phyloP scores from a whole-genome alignment of 2,329 filamentous ascomycete genomes.

The Ampelomyces quisqualis region DNA sequence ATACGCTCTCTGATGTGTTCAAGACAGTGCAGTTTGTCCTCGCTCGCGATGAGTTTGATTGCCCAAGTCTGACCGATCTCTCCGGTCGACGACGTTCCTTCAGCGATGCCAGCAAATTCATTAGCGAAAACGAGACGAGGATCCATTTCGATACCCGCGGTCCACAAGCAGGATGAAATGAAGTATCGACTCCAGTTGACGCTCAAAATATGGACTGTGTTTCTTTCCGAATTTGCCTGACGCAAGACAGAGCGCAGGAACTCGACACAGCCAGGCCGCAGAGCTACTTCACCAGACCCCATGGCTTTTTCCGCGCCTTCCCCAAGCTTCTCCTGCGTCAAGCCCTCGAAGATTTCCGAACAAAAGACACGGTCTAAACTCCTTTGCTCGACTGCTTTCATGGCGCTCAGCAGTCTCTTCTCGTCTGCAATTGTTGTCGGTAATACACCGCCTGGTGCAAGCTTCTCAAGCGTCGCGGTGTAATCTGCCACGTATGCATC shows the following conservation, averaged over 20 bases:
- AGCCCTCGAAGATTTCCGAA: constrained; percentile 44
- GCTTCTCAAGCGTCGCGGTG: constrained; percentile 30
- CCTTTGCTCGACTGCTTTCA: constrained; percentile 43
- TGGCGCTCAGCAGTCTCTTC: constrained; percentile 39
- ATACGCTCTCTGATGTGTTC: constrained; percentile 8
- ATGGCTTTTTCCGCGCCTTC: constrained; percentile 31
- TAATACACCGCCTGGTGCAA: constrained; percentile 23
- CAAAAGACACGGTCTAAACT: constrained; percentile 46
- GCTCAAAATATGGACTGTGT: constrained; percentile 43
- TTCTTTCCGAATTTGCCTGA: not conserved
- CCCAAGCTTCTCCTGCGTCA: constrained; percentile 36
- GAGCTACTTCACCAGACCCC: constrained; percentile 28
- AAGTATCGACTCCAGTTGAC: constrained; percentile 52
- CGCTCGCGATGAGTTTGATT: constrained; percentile 39
- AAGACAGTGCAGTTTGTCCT: constrained; percentile 44
- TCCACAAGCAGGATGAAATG: constrained; percentile 37
- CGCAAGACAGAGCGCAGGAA: constrained; percentile 32
- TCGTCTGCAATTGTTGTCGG: constrained; percentile 41
- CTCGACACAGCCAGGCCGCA: constrained; percentile 42
- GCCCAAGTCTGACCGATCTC: constrained; percentile 15
- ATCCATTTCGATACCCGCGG: constrained; percentile 4
- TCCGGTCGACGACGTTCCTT: constrained; percentile 17
- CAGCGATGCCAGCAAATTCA: constrained; percentile 23
- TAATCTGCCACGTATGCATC: constrained; percentile 48
- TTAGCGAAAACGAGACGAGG: constrained; percentile 19